Evolutionary conservation across 768 basidiomycete genomes (phyloP).

Genomic region (Termitomyces sp.): DNA sequence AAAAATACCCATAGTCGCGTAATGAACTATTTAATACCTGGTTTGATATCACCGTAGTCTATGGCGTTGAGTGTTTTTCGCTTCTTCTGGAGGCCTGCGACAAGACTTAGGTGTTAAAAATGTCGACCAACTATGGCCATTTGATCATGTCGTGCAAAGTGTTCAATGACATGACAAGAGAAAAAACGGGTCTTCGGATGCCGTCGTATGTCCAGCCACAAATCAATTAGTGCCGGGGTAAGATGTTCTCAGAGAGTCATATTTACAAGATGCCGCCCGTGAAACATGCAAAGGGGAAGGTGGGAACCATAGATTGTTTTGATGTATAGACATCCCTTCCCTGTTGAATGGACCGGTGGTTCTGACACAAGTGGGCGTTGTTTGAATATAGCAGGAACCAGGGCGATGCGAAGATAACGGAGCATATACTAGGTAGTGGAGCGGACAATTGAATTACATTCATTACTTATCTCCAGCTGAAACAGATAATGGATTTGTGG

Average conservation of each 20-base stretch:
- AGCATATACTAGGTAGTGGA: background rate
- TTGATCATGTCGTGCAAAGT: background rate
- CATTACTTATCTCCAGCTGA: background rate
- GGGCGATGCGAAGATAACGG: background rate
- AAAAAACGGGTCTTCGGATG: background rate
- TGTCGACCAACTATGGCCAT: background rate
- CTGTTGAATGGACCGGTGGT: background rate
- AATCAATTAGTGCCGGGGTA: background rate
- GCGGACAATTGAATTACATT: background rate
- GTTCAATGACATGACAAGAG: background rate
- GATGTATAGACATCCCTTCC: background rate
- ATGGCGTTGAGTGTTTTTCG: background rate
- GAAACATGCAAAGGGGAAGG: background rate
- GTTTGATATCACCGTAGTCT: background rate
- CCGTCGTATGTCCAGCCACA: background rate
- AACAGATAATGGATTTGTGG: background rate
- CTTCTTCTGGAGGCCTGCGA: background rate
- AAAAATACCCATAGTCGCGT: background rate
- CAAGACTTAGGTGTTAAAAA: background rate
- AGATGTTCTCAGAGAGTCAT: conserved; percentile 7
- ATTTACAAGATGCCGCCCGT: background rate
- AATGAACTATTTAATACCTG: background rate
- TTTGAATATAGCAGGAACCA: background rate
- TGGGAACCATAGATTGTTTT: background rate
- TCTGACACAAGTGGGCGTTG: background rate